These are phyloP conservation scores for Mariannaea sp. DNA, from an alignment of 2,329 filamentous ascomycete genomes.

Conservation along the genomic window DNA sequence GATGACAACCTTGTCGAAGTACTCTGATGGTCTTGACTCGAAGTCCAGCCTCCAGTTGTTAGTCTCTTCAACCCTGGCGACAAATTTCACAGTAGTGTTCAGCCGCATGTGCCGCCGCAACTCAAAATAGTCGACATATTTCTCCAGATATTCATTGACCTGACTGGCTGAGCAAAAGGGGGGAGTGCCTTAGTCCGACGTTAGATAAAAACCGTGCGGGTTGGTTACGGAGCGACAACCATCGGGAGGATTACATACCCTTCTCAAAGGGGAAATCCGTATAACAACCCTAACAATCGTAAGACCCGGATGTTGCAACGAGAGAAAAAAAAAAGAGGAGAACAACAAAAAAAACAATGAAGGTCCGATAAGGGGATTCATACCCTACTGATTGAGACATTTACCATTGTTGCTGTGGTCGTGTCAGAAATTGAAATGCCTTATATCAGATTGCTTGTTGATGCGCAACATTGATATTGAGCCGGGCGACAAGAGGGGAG, in stretches of 20 bases:
- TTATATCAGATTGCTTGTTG: background rate
- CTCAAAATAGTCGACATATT: constrained; percentile 43
- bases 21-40: constrained; percentile 24
- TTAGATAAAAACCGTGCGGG: constrained; percentile 9
- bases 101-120: constrained; percentile 38
- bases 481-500: too few relatives aligned
- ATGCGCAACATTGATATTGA: background rate
- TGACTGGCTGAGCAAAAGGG: constrained; percentile 33
- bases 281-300: constrained; percentile 39
- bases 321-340: too few relatives aligned
- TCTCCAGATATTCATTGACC: constrained; percentile 43
- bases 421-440: background rate
- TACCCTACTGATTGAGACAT: constrained; percentile 32
- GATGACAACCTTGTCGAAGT: constrained; percentile 48
- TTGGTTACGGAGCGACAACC: constrained; percentile 6
- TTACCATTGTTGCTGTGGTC: constrained; percentile 34
- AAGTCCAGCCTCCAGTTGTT: constrained; percentile 40
- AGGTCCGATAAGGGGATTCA: background rate
- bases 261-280: constrained; percentile 45
- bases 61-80: constrained; percentile 21
- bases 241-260: constrained; percentile 26
- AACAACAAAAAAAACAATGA: too few relatives aligned
- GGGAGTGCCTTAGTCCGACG: constrained; percentile 19
- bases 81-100: constrained; percentile 30
- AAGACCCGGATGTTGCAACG: constrained; percentile 6